Percentiles rank a stretch among this genome's conserved stretches.
Evolutionary conservation across 176 grass and related monocot species (phyloP).

Genomic region (Tillandsia fasciculata): DNA sequence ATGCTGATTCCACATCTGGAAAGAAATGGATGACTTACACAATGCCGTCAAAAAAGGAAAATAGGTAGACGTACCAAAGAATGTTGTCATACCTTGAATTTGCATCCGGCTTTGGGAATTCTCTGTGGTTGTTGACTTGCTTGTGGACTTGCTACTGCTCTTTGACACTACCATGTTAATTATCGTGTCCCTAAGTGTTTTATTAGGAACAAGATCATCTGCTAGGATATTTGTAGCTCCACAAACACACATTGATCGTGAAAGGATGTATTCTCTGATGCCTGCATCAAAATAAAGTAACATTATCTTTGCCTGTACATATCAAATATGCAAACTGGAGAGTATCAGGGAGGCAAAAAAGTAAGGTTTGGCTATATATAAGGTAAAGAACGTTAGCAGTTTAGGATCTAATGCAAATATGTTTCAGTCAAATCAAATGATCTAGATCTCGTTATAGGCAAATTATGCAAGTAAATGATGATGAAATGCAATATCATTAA

Average conservation of each 20-base stretch:
- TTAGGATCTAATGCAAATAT: background rate
- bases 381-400: background rate
- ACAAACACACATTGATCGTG: constrained; percentile 42
- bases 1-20: constrained; percentile 26
- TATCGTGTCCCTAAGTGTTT: constrained; percentile 39
- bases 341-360: background rate
- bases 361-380: background rate
- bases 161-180: constrained; percentile 35
- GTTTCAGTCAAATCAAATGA: background rate
- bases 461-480: background rate
- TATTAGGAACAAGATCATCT: constrained; percentile 56
- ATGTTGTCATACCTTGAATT: background rate
- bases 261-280: constrained; percentile 43
- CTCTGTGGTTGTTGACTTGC: constrained; percentile 20
- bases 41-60: background rate
- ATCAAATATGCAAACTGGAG: background rate
- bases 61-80: background rate
- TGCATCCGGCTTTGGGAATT: constrained; percentile 21
- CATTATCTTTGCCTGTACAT: background rate
- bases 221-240: constrained; percentile 37
- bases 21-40: constrained; percentile 3
- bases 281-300: constrained; percentile 28
- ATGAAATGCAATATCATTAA: background rate
- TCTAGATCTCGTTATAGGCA: background rate
- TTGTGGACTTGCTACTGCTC: constrained; percentile 17